Evolutionary conservation across 257 asterid genomes (phyloP), one percentile per base, ranked within the genome.

Genomic region (Paraleonurus japonicus): DNA sequence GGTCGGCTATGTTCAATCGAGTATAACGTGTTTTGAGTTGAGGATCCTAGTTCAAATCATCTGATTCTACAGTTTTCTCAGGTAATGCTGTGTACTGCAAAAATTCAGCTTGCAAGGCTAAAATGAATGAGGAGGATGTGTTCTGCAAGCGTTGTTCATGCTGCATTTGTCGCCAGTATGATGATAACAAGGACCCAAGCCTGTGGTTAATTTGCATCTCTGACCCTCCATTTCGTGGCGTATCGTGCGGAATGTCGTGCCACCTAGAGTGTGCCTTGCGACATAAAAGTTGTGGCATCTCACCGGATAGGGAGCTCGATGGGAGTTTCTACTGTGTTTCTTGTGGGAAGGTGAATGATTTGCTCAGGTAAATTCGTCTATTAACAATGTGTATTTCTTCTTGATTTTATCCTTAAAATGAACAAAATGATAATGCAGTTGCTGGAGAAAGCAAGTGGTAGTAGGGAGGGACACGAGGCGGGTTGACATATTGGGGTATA

Each of bases 131-230:
- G 0, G 86, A 51, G 47, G 88, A 86, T 4, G 71, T 22, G 41
- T 92, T 89, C 81, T 92, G 97, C 82, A 92, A 81, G 74, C 63
- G 97, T 75, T 92, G 97, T 76, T 84, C 96, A 9, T 92, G 97
- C 81, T 86, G 93, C 70, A 86, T 92, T 41, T 92, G 97, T 67
- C 85, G 76, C 55, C 78, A 47, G 75, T 92, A 82, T 62, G 97
- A 92, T 70, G 97, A 92, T 68, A 92, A 92, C 65, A 92, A 92
- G 82, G 97, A 92, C 75, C 96, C 97, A 1, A 82, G 93, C 74
- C 71, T 91, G 71, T 91, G 97, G 97, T 74, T 91, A 58, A 82
- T 77, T 59, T 91, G 97, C 70, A 80, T 81, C 67, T 79, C 89
- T 0, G 89, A 86, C 77, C 84, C 89, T 67, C 91, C 84, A 0